A percentile compares a stretch with the other conserved stretches of the same genome.
These are phyloP conservation scores for Dioszegia hungarica DNA, from an alignment of 768 basidiomycete genomes.

Conservation along the genomic window DNA sequence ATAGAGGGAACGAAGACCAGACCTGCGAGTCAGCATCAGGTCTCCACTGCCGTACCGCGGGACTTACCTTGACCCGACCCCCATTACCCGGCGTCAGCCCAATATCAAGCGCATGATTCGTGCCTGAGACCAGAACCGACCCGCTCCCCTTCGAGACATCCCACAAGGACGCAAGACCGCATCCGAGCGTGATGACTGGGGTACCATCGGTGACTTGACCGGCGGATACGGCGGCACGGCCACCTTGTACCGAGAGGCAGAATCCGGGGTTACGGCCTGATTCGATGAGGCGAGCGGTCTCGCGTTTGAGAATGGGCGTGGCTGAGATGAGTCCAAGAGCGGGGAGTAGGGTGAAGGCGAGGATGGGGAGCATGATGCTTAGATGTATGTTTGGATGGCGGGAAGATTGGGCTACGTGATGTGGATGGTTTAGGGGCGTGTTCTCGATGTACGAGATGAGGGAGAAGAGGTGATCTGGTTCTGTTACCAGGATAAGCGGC, in stretches of 20 bases:
- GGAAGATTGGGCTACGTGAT: too few species aligned
- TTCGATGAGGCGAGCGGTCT: constrained; percentile 1
- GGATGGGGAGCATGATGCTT: neutral
- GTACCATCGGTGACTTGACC: constrained; percentile 7
- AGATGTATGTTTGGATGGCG: neutral
- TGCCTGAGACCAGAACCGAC: constrained; percentile 13
- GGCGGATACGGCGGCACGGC: neutral
- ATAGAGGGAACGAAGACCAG: constrained; percentile 13
- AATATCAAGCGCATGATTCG: constrained; percentile 20
- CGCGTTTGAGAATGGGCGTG: constrained; percentile 6
- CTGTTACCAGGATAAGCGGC: too few species aligned
- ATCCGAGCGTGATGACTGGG: constrained; percentile 7
- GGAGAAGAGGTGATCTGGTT: too few species aligned
- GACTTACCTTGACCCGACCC: constrained; percentile 18
- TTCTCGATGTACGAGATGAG: too few species aligned
- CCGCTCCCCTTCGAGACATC: constrained; percentile 18
- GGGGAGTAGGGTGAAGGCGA: too few species aligned
- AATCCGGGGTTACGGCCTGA: constrained; percentile 4
- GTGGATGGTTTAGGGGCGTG: too few species aligned
- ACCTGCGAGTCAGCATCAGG: constrained; percentile 1
- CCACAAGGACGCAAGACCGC: constrained; percentile 12
- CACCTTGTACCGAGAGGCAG: constrained; percentile 4
- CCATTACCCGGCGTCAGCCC: constrained; percentile 20
- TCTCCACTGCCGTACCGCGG: neutral
- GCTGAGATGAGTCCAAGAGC: constrained; percentile 5